Evolutionary conservation across 2,329 filamentous ascomycete genomes (phyloP).

Genomic region (Westerdykella ornata): DNA sequence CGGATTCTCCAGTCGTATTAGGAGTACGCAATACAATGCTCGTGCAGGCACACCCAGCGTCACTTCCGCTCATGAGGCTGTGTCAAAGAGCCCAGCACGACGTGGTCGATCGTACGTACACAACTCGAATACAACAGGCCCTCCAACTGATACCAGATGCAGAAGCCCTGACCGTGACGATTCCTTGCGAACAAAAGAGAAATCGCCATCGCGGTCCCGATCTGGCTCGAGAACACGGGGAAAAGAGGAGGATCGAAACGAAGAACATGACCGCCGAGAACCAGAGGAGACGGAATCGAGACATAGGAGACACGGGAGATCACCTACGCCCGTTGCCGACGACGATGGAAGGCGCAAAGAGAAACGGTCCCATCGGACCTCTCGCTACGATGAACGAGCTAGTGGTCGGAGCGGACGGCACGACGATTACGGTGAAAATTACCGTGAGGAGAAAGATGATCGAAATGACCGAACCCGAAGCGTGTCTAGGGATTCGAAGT

Average conservation of each 20-base stretch:
- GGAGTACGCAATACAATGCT: constrained; percentile 21
- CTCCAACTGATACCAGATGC: background rate
- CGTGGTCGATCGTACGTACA: constrained; percentile 27
- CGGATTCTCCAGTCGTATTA: constrained; percentile 58
- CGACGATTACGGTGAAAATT: constrained; percentile 33
- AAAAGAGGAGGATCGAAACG: constrained; percentile 14
- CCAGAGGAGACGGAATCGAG: constrained; percentile 44
- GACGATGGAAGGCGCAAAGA: constrained; percentile 36
- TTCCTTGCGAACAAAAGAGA: constrained; percentile 28
- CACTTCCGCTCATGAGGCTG: constrained; percentile 11
- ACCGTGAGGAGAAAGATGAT: constrained; percentile 46
- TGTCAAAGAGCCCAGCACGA: constrained; percentile 20
- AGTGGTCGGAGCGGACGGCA: constrained; percentile 32
- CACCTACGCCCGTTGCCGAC: constrained; percentile 39
- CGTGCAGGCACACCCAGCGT: constrained; percentile 12
- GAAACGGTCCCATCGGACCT: constrained; percentile 46
- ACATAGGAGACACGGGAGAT: constrained; percentile 46
- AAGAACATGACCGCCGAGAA: constrained; percentile 17
- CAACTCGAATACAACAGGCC: background rate
- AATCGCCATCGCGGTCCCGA: constrained; percentile 38
- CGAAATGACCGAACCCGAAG: constrained; percentile 55
- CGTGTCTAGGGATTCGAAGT: constrained; percentile 54
- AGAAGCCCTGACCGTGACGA: constrained; percentile 27
- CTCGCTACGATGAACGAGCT: constrained; percentile 35
- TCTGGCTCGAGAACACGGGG: constrained; percentile 36